phyloP scores from a whole-genome alignment of 2,329 filamentous ascomycete species.

The Ophiostoma piceae region DNA sequence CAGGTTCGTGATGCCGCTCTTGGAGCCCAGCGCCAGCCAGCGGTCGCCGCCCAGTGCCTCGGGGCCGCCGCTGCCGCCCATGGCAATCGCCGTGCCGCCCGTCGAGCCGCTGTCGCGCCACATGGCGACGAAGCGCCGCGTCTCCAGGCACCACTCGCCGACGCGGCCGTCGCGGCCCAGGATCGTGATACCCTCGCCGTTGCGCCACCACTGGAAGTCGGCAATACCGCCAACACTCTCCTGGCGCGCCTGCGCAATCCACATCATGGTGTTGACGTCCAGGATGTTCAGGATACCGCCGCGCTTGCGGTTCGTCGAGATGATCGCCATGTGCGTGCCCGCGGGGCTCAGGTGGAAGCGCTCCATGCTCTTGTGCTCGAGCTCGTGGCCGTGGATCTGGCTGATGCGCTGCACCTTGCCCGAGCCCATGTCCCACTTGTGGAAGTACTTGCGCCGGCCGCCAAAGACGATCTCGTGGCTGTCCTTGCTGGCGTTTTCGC shows the following conservation, averaged over 20 bases:
- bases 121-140: slow-evolving; percentile 65
- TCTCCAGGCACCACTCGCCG: slow-evolving; percentile 74
- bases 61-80: slow-evolving; percentile 66
- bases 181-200: slow-evolving; percentile 74
- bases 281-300: slow-evolving; percentile 85
- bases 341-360: slow-evolving; percentile 81
- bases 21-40: slow-evolving; percentile 85
- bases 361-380: slow-evolving; percentile 88
- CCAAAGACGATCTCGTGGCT: slow-evolving; percentile 70
- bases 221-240: slow-evolving; percentile 79
- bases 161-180: slow-evolving; percentile 83
- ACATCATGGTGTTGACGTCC: slow-evolving; percentile 74
- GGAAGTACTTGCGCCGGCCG: slow-evolving; percentile 84
- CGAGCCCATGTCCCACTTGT: slow-evolving; percentile 82
- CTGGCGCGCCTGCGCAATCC: slow-evolving; percentile 75
- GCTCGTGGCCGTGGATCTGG: slow-evolving; percentile 65
- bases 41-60: slow-evolving; percentile 66
- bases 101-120: slow-evolving; percentile 91
- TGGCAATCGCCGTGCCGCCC: slow-evolving; percentile 72
- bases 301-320: slow-evolving; percentile 74
- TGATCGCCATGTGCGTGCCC: slow-evolving; percentile 77
- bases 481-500: slow-evolving; percentile 44
- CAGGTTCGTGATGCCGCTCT: slow-evolving; percentile 83
- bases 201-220: slow-evolving; percentile 89
- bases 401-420: slow-evolving; percentile 79